Evolutionary conservation across 2,329 filamentous ascomycete species (phyloP), one percentile per base, ranked within the genome.

Genomic region (Botrytis pseudocinerea): DNA sequence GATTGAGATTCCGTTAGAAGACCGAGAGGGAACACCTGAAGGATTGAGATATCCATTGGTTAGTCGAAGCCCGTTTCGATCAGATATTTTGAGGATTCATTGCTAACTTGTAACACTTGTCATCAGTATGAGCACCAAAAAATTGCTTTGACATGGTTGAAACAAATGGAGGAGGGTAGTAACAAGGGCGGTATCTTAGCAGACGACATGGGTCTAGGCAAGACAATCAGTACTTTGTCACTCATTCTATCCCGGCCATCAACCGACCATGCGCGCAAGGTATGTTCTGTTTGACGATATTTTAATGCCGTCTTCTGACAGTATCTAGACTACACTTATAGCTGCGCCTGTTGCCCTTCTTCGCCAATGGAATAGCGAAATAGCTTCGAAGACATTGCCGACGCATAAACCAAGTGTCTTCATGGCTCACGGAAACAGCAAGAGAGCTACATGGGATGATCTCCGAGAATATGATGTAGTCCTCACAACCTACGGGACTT

Each of bases 321-420:
- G 8, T 12, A 20, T 69, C 28, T 51, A 93, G 84, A 94, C 94
- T 0, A 96, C 91, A n/a, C 83, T 97, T 38, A 93, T 97, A 65
- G 86, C 97, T 65, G 93, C 91, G 0, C 94, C 94, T 0, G 89
- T 97, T 18, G 91, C 93, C 4, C 84, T 97, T 25, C 88, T 97
- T 80, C 88, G 90, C 25, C 94, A 97, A 80, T 97, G 94, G 94
- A 90, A 93, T 78, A 87, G 90, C 65, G 94, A 97, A 81, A 93
- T 97, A 64, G 81, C 85, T 73, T 87, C 86, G 54, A 94, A 95
- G 81, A 82, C 96, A 51, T 90, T 90, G 74, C 76, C 82, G 0
- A 82, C 83, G 0, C 85, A 92, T 79, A 83, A 85, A 46, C 82
- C 97, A 22, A 89, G 85, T 0, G 89, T 93, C 1, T 90, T 88